These are phyloP conservation scores for Fusarium sp. DNA, from an alignment of 2,329 filamentous ascomycete genomes.

Conservation along the genomic window DNA sequence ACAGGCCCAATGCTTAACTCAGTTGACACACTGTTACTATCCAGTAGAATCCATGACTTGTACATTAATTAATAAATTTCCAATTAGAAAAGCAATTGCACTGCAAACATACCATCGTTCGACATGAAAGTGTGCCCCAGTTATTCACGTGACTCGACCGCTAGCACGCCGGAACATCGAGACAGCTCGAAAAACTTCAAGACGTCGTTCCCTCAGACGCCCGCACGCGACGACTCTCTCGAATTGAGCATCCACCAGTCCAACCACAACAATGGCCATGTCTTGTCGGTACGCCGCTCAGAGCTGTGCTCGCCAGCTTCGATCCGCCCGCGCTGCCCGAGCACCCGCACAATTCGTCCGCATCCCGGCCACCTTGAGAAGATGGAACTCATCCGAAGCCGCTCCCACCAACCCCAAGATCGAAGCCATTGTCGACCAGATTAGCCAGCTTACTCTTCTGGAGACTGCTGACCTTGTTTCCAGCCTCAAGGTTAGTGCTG, in stretches of 20 bases:
- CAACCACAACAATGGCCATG: constrained; percentile 65
- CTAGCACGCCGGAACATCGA: constrained; percentile 39
- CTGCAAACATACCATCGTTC: neutral
- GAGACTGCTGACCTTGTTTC: constrained; percentile 97
- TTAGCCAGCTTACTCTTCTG: constrained; percentile 95
- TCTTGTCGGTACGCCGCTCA: constrained; percentile 72
- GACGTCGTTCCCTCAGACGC: constrained; percentile 45
- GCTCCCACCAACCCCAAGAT: constrained; percentile 86
- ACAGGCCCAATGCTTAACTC: neutral
- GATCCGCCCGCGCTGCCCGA: constrained; percentile 60
- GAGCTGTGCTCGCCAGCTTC: constrained; percentile 72
- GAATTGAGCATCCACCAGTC: constrained; percentile 44
- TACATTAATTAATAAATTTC: neutral
- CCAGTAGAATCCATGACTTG: neutral
- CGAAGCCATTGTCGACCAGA: constrained; percentile 93
- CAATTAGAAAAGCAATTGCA: neutral
- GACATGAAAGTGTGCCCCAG: constrained; percentile 16
- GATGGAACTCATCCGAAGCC: constrained; percentile 90
- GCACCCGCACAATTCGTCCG: constrained; percentile 60
- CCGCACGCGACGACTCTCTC: constrained; percentile 45
- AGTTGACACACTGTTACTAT: neutral
- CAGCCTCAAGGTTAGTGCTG: constrained; percentile 81
- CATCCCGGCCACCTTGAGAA: constrained; percentile 65
- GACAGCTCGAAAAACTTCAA: constrained; percentile 58
- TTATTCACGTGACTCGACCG: constrained; percentile 36